Evolutionary conservation across 169 alveolate genomes (phyloP).

Genomic region (Eimeria falciformis): DNA sequence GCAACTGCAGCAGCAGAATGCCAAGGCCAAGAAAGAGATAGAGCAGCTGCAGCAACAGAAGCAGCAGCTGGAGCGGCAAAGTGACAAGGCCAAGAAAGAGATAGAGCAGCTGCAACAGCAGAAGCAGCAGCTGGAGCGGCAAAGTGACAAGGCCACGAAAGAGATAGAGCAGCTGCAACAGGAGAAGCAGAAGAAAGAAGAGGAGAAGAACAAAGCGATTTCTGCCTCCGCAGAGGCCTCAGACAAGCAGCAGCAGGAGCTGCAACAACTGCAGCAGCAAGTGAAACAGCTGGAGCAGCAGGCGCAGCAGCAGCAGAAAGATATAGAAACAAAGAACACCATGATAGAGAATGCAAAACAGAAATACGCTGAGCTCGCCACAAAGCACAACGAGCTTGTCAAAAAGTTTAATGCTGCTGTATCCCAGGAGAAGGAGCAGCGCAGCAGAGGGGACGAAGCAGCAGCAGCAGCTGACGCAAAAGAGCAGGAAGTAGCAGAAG

Average conservation of each 20-base stretch:
- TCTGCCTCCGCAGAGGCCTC: neutral
- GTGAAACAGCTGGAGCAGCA: neutral
- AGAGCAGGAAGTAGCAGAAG: neutral
- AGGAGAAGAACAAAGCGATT: neutral
- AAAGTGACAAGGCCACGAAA: too few species aligned
- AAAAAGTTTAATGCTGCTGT: constrained; percentile 64
- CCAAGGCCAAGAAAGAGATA: neutral
- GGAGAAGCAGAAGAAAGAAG: constrained; percentile 18
- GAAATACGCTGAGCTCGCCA: constrained; percentile 70
- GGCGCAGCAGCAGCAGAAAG: constrained; percentile 40
- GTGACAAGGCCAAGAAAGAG: neutral
- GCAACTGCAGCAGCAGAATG: constrained; percentile 11
- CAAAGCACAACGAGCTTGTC: constrained; percentile 60
- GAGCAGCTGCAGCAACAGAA: constrained; percentile 12
- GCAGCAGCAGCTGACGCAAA: constrained; percentile 59
- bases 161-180: constrained; percentile 52
- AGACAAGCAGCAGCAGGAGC: neutral
- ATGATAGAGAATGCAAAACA: constrained; percentile 47
- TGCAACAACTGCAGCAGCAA: constrained; percentile 29
- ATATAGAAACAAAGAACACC: neutral
- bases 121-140: constrained; percentile 27
- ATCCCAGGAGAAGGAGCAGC: constrained; percentile 58
- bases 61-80: constrained; percentile 30
- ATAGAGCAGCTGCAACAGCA: constrained; percentile 43
- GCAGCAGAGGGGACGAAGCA: constrained; percentile 23